Conservation (phyloP, 768 basidiomycete genomes). For the Boletus sp. region DNA sequence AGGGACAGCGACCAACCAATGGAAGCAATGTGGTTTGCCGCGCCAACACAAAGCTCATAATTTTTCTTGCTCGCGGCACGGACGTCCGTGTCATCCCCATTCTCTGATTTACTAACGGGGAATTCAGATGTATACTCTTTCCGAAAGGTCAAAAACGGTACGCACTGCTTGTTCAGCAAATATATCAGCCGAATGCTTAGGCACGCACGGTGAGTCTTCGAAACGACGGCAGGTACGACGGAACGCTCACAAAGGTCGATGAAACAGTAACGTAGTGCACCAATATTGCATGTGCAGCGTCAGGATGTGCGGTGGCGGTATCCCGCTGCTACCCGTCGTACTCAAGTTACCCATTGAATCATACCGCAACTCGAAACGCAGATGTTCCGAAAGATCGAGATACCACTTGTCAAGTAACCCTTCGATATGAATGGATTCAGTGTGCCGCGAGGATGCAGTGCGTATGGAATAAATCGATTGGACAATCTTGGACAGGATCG, state of each 20-base stretch:
- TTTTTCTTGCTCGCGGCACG: slow-evolving; percentile 57
- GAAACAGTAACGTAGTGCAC: slow-evolving; percentile 72
- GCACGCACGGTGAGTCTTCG: background rate
- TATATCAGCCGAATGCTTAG: slow-evolving; percentile 29
- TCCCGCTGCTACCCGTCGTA: slow-evolving; percentile 23
- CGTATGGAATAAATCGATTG: slow-evolving; percentile 71
- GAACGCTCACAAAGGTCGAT: slow-evolving; percentile 71
- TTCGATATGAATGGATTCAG: slow-evolving; percentile 58
- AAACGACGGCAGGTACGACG: background rate
- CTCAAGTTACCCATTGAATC: slow-evolving; percentile 34
- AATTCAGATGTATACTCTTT: background rate
- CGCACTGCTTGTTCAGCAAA: slow-evolving; percentile 39
- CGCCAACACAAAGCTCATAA: slow-evolving; percentile 71
- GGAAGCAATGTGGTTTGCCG: slow-evolving; percentile 77
- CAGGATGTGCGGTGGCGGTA: slow-evolving; percentile 62
- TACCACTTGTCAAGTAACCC: slow-evolving; percentile 72
- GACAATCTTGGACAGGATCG: slow-evolving; percentile 65
- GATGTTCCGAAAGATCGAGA: slow-evolving; percentile 63
- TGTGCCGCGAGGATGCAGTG: slow-evolving; percentile 52
- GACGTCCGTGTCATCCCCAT: slow-evolving; percentile 50
- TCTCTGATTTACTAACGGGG: slow-evolving; percentile 35
- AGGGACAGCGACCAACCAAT: slow-evolving; percentile 44
- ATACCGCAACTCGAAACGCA: slow-evolving; percentile 57
- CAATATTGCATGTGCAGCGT: slow-evolving; percentile 86
- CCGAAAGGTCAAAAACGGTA: background rate